Base-by-base conservation (phyloP, 2,329 filamentous ascomycete genomes). In the Fusarium succisae region DNA sequence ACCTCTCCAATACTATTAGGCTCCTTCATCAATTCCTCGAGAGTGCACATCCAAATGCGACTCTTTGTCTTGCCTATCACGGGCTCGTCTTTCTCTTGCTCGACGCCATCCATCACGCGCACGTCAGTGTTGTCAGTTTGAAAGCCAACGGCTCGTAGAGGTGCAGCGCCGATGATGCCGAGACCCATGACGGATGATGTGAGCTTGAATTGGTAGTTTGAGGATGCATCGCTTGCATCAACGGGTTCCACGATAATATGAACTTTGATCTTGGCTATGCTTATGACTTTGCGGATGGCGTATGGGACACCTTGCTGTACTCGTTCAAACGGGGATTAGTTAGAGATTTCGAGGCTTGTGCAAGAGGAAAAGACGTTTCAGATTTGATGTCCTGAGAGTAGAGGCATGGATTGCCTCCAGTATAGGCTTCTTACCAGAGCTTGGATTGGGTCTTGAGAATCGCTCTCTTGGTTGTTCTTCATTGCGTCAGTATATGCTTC, bases 301-400 rank as follows among this genome's bases (percentile, higher is more conserved):
- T 55, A 55, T 2, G 51, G 51, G 1, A 55, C 51, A 6, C 51
- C 51, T 55, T 55, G 51, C 51, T 55, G 6, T 18, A n/a, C 7
- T 7, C 35, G 5, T 13, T 39, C 2, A 28, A 18, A 28, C 3
- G 2, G 6, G 5, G 13, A 28, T 2, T n/a, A 22, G 18, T n/a
- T 13, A 9, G 18, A 22, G 35, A 8, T 12, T 3, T 5, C 6
- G 2, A 26, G 18, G 3, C 4, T 12, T 35, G 0, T 15, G 4
- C 13, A 26, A 22, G 9, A 20, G 22, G 22, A 3, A 2, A n/a
- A 7, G 14, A 8, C 22, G 5, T 8, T 5, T 8, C 11, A 0
- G 3, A 5, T 18, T 13, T 24, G 14, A 30, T 7, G 11, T 35
- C 2, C 0, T 10, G n/a, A 8, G 32, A 35, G 14, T 35, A 17